Conservation (phyloP, 805 yeast species). For the Candida anglica region DNA sequence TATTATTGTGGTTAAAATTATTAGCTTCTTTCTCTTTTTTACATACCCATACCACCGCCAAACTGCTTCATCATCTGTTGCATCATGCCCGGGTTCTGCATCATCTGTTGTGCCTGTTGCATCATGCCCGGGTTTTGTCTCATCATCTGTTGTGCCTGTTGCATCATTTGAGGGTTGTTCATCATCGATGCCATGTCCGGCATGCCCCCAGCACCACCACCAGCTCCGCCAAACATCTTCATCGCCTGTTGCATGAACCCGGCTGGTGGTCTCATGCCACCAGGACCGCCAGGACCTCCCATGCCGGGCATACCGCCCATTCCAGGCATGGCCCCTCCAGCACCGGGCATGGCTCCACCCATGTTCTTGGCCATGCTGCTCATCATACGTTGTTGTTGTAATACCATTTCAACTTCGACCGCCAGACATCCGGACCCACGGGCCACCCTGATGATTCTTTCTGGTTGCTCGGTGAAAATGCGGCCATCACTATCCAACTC, state of each 20-base stretch:
- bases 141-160: constrained; percentile 47
- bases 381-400: constrained; percentile 91
- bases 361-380: constrained; percentile 67
- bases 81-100: constrained; percentile 66
- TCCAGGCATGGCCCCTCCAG: constrained; percentile 6
- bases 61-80: constrained; percentile 66
- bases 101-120: constrained; percentile 41
- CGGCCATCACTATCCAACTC: constrained; percentile 90
- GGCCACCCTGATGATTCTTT: constrained; percentile 85
- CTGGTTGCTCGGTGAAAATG: constrained; percentile 74
- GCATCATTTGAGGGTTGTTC: constrained; percentile 51
- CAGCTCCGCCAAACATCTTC: constrained; percentile 56
- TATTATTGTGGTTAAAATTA: too few species aligned
- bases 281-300: constrained; percentile 11
- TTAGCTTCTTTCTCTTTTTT: too few species aligned
- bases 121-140: constrained; percentile 40
- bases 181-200: constrained; percentile 57
- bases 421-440: constrained; percentile 92
- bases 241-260: constrained; percentile 58
- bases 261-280: too few species aligned
- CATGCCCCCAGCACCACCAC: constrained; percentile 31
- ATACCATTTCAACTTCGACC: constrained; percentile 87
- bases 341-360: constrained; percentile 29
- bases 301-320: constrained; percentile 9
- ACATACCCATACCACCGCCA: constrained; percentile 77